Evolutionary conservation across 805 yeast species (phyloP).

Genomic region (Myxozyma udenii): DNA sequence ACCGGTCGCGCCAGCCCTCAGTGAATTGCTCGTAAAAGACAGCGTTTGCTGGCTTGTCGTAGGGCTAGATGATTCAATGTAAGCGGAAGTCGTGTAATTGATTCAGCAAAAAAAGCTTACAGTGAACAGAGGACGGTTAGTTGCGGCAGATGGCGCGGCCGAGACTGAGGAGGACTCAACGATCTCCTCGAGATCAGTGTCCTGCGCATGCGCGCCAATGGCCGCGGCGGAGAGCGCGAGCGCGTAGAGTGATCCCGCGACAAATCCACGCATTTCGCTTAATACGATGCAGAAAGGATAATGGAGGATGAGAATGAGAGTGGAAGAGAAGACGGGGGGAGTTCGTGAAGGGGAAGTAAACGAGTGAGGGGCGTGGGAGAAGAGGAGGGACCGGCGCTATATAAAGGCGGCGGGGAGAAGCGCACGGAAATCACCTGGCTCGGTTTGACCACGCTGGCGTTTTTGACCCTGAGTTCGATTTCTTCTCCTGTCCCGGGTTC

Average conservation of each 20-base stretch:
- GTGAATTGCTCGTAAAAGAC: constrained; percentile 48
- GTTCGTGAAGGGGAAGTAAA: too few species aligned
- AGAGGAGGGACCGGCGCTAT: background rate
- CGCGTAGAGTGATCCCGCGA: constrained; percentile 14
- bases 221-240: constrained; percentile 9
- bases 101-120: constrained; percentile 1
- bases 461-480: background rate
- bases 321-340: background rate
- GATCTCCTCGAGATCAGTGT: constrained; percentile 16
- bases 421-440: background rate
- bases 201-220: constrained; percentile 16
- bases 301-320: background rate
- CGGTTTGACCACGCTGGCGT: background rate
- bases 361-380: background rate
- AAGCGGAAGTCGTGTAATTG: background rate
- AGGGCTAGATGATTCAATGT: constrained; percentile 4
- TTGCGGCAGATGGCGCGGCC: constrained; percentile 1
- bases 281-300: background rate
- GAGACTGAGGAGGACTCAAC: constrained; percentile 1
- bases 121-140: constrained; percentile 15
- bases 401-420: background rate
- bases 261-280: constrained; percentile 19
- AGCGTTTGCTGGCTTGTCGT: constrained; percentile 5
- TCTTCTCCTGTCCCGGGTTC: too few species aligned
- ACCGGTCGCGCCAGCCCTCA: constrained; percentile 39